Evolutionary conservation across 306 rosid genomes (phyloP), one percentile per base, ranked within the genome.

Genomic region (Ceratonia siliqua): DNA sequence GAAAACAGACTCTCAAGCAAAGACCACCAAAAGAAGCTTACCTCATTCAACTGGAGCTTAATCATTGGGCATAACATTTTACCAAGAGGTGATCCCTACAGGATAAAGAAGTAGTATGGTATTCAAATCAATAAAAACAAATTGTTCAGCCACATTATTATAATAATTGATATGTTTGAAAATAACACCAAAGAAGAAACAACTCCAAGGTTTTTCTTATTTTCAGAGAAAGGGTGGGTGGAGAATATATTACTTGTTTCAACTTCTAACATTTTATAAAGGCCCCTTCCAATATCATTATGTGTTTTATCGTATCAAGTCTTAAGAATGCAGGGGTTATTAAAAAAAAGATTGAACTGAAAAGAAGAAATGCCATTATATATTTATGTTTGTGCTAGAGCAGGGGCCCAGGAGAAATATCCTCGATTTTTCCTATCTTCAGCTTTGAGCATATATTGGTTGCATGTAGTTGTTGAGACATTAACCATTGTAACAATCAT

Each of bases 21-120:
- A 81, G 62, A 57, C 59, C 41, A 42, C 70, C 63, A 46, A 35
- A 55, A 62, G 71, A 63, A 67, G 35, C 64, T 78, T 76, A 91
- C 97, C 87, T 87, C 83, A 5, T 87, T 76, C 76, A 85, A 68
- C 27, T 85, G 89, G 17, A 90, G 88, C 76, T 82, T 89, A 38
- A 84, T 74, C 42, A 80, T 70, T 53, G 82, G 57, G 87, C 46
- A 68, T 21, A 69, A 39, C 57, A 64, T 41, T 43, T 52, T 83
- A 75, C 70, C 54, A 45, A 73, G 75, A 25, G 76, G 70, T 46
- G 58, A 81, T 43, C 84, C 87, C 94, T 87, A 73, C 73, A 79
- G 15, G 2, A 63, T 65, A 42, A 56, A 74, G 13, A 17, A 80
- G 6, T 38, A 48, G 36, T 12, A 27, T 0, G 62, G 54, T n/a